Conservation (phyloP, 106 monocot species). For the Ottelia alismoides region DNA sequence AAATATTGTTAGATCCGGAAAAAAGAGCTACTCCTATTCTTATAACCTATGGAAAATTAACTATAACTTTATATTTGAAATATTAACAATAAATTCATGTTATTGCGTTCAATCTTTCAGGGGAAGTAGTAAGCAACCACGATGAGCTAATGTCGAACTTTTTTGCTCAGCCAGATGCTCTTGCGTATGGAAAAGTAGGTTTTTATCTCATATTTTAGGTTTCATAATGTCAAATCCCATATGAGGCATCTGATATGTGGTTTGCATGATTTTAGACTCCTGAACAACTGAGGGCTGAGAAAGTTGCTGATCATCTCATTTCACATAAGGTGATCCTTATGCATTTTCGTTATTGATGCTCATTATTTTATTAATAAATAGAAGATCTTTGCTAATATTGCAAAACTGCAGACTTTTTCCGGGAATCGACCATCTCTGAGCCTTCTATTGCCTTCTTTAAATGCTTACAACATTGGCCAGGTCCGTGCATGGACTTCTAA, state of each 20-base stretch:
- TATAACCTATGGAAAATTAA: no score
- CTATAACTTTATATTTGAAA: no score
- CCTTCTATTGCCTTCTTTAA: slow-evolving; percentile 64
- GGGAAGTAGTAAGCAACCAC: slow-evolving; percentile 86
- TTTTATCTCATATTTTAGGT: not conserved
- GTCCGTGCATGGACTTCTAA: slow-evolving; percentile 30
- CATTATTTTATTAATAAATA: no score
- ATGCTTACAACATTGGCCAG: slow-evolving; percentile 88
- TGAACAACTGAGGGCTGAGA: slow-evolving; percentile 50
- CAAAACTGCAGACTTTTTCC: slow-evolving; percentile 64
- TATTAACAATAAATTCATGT: no score
- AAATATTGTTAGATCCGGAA: no score
- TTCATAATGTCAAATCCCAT: no score
- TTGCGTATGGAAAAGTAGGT: slow-evolving; percentile 92
- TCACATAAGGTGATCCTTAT: slow-evolving; percentile 77
- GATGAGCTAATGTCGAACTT: slow-evolving; percentile 99
- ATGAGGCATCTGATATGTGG: no score
- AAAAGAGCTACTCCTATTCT: no score
- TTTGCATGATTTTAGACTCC: slow-evolving; percentile 38
- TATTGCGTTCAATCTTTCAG: slow-evolving; percentile 25
- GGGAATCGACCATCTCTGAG: slow-evolving; percentile 92
- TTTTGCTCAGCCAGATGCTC: slow-evolving; percentile 99
- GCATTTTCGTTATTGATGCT: not conserved
- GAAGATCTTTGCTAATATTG: no score
- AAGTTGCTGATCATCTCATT: slow-evolving; percentile 62